Evolutionary conservation across 331 rosid genomes (phyloP), one percentile per base, ranked within the genome.

Genomic region (Acacia concinna): DNA sequence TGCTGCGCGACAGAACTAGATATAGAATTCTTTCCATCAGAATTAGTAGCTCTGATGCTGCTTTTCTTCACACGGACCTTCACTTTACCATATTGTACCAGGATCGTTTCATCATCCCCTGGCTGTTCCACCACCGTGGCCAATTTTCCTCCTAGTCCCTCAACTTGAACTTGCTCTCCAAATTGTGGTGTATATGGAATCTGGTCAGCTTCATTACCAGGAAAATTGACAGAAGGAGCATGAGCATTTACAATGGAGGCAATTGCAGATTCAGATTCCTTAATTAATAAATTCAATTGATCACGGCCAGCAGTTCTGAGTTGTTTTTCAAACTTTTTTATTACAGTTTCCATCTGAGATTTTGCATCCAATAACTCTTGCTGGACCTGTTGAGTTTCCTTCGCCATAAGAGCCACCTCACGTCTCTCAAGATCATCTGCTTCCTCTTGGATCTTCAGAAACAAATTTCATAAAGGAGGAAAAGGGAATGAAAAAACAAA

Each of bases 11-110:
- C 79, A 78, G 92, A 82, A 68, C 79, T 73, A n/a, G 87, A 75
- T 28, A 67, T 46, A 28, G 56, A 80, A 74, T 73, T 86, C 89
- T 81, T 89, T 77, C 70, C 72, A 56, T 78, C 73, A 8, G 85
- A 84, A 73, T 87, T 83, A 75, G 87, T 72, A 72, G 96, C 85
- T 82, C 77, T 72, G 81, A 93, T 81, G 76, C 84, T 87, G 66
- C 84, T 90, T 86, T 85, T 95, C 91, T 90, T 95, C 84, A 95
- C 89, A 34, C 97, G 94, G 51, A 83, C 92, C 88, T 91, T 93
- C 56, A 95, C 83, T 86, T 90, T 90, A 70, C 97, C 97, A 86
- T 91, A 91, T 75, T 89, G 97, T 57, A 95, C 97, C 34, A 95
- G 79, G 83, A 95, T 72, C 46, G 89, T 84, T 17, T 83, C 96